phyloP scores from a whole-genome alignment of 2,329 filamentous ascomycete genomes.

The Zymoseptoria brevis region DNA sequence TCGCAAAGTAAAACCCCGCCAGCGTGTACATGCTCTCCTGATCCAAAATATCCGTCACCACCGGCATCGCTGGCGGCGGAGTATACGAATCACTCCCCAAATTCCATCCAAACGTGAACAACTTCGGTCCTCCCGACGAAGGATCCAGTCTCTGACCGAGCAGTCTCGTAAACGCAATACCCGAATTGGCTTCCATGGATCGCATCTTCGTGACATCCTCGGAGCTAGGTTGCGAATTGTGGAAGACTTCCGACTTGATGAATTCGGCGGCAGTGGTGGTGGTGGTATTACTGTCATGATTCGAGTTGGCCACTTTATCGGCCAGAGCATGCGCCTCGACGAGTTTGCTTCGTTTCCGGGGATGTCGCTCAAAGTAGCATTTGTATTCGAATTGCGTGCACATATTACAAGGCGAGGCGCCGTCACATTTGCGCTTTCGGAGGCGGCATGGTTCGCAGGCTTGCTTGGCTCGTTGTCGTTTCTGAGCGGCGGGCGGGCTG shows the following conservation, averaged over 20 bases:
- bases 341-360: conserved; percentile 29
- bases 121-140: conserved; percentile 42
- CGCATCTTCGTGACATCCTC: conserved; percentile 29
- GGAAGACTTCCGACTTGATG: conserved; percentile 13
- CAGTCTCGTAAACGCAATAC: conserved; percentile 48
- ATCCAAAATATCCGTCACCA: conserved; percentile 42
- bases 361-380: conserved; percentile 40
- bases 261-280: conserved; percentile 1
- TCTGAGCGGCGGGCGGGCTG: conserved; percentile 12
- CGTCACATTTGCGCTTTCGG: conserved; percentile 51
- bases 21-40: conserved; percentile 42
- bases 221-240: conserved; percentile 13
- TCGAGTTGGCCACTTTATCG: conserved; percentile 6
- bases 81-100: conserved; percentile 27
- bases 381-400: conserved; percentile 49
- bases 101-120: conserved; percentile 53
- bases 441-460: conserved; percentile 44
- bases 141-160: conserved; percentile 48
- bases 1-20: conserved; percentile 44
- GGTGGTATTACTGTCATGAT: conserved; percentile 2
- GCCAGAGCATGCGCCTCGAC: conserved; percentile 24
- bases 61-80: conserved; percentile 5
- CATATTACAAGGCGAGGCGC: conserved; percentile 45
- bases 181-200: conserved; percentile 50
- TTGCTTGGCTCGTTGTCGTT: conserved; percentile 29